A percentile compares a stretch with the other conserved stretches of the same genome.
Evolutionary conservation across 2,329 filamentous ascomycete species (phyloP).

Genomic region (Neocatenulostroma microsporum): DNA sequence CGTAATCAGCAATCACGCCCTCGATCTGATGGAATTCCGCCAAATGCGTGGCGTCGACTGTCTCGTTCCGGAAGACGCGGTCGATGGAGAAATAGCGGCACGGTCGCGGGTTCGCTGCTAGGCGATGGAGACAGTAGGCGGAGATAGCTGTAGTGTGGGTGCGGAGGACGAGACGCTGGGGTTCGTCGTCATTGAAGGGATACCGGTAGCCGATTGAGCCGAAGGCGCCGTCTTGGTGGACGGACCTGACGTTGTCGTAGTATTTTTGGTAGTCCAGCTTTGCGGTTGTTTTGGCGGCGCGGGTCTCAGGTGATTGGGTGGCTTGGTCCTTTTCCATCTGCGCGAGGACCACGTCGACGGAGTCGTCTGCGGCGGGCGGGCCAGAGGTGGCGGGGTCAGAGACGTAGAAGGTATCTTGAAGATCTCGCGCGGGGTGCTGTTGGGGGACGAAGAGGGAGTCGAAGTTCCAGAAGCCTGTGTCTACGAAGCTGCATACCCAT

Average conservation of each 20-base stretch:
- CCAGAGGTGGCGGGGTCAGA: constrained; percentile 77
- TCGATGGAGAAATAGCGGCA: constrained; percentile 99
- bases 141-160: constrained; percentile 95
- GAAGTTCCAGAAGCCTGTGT: constrained; percentile 99
- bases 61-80: constrained; percentile 95
- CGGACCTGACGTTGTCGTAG: constrained; percentile 77
- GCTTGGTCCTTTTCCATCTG: constrained; percentile 36
- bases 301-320: constrained; percentile 12
- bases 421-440: constrained; percentile 92
- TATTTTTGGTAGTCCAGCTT: constrained; percentile 68
- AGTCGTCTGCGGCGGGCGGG: constrained; percentile 51
- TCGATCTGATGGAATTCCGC: constrained; percentile 99
- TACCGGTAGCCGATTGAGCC: constrained; percentile 96
- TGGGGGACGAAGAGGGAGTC: constrained; percentile 94
- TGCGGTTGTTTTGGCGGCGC: constrained; percentile 9
- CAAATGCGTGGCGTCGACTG: constrained; percentile 91
- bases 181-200: constrained; percentile 83
- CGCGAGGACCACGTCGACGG: constrained; percentile 39
- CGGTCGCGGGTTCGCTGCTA: constrained; percentile 73
- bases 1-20: constrained; percentile 96
- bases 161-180: constrained; percentile 76
- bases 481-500: constrained; percentile 57
- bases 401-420: constrained; percentile 98
- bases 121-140: constrained; percentile 80
- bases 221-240: constrained; percentile 86